Base-by-base conservation (phyloP, 768 basidiomycete species). In the Hypsizygus marmoreus region DNA sequence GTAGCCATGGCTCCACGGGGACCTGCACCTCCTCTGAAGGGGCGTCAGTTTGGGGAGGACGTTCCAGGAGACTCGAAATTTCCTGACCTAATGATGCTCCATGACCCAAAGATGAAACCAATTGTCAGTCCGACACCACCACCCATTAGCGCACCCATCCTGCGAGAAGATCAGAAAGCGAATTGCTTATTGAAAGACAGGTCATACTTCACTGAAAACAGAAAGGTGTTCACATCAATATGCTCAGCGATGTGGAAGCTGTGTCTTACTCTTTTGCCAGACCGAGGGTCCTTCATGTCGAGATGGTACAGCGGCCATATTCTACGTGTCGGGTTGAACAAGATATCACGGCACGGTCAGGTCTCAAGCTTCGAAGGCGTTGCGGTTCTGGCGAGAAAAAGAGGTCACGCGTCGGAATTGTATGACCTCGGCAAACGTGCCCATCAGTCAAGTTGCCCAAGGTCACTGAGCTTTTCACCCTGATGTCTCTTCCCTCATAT, bases 61-160 rank as follows among this genome's bases (percentile, higher is more conserved):
- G 28, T 24, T 31, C 20, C 19, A 23, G 20, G 8, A 11, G 28
- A n/a, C 22, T 30, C 13, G 20, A 30, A 35, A 19, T 35, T 20
- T 47, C 26, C 86, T 59, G 56, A 91, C 94, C 92, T 76, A 33
- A 98, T 68, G 62, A 98, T 91, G 57, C 84, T 93, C 74, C 88
- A 97, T 20, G 87, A 84, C 32, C 95, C 95, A 60, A 98, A 98
- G 49, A 99, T 85, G 71, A 98, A 97, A 13, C 97, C 95, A 61
- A 97, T 97, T 25, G 94, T 95, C 35, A 97, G 78, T 10, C 95
- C 95, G 43, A 97, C 95, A 47, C 91, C 91, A 56, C 86, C 89
- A 45, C 91, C 91, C 90, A 92, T 92, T 47, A 91, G 68, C 34
- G 91, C 91, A 57, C 91, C 91, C 91, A 93, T 93, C 66, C 91